Conservation (phyloP, 2,329 filamentous ascomycete genomes). For the Colletotrichum musicola region DNA sequence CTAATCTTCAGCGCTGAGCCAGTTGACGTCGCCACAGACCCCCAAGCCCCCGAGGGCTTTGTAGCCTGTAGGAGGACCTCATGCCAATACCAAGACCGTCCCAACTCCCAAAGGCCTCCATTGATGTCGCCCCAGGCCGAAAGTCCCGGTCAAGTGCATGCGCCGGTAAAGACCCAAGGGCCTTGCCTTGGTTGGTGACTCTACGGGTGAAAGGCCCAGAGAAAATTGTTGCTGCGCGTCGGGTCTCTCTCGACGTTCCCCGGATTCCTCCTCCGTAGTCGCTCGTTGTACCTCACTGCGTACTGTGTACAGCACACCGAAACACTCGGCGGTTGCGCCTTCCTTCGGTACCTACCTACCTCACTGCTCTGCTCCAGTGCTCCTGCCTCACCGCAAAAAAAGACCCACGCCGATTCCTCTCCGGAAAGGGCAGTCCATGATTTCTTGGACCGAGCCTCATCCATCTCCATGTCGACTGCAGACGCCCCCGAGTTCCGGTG, state of each 20-base stretch:
- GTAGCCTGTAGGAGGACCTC: no score
- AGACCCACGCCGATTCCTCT: slow-evolving; percentile 37
- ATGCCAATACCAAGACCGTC: no score
- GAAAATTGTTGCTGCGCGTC: no score
- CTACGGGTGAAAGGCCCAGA: no score
- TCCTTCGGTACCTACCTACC: background rate
- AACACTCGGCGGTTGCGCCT: background rate
- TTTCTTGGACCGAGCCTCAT: slow-evolving; percentile 33
- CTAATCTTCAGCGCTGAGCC: background rate
- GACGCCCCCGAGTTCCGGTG: slow-evolving; percentile 34
- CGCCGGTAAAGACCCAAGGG: no score
- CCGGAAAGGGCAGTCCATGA: slow-evolving; percentile 36
- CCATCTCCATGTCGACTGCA: slow-evolving; percentile 31
- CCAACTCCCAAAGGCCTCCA: no score
- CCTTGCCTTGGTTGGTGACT: no score
- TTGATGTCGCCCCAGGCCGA: no score
- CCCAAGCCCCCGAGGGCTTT: background rate
- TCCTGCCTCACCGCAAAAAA: background rate
- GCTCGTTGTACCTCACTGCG: background rate
- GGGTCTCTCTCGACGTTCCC: slow-evolving; percentile 1
- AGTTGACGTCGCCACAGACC: background rate
- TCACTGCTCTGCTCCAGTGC: background rate
- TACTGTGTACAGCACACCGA: background rate
- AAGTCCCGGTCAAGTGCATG: no score
- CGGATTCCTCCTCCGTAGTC: slow-evolving; percentile 17